Evolutionary conservation across 192 early-diverging fungal genomes (phyloP).

Genomic region (Rhizophagus sp.): DNA sequence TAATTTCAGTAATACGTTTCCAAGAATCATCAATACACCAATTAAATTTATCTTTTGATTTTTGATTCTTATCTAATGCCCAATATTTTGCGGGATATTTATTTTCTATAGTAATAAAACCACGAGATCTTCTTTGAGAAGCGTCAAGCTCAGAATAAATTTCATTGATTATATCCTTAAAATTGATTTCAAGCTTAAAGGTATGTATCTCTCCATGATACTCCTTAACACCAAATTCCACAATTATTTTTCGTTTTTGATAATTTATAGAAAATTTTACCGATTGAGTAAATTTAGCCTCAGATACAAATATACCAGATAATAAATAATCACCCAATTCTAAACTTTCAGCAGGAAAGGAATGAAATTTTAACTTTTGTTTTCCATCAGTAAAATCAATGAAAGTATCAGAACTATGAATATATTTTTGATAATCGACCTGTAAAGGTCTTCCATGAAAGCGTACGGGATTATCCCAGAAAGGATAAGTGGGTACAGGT

Average conservation of each 20-base stretch:
- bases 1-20: slow-evolving; percentile 40
- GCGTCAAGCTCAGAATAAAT: slow-evolving; percentile 30
- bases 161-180: slow-evolving; percentile 38
- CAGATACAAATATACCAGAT: slow-evolving; percentile 29
- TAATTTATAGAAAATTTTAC: slow-evolving; percentile 29
- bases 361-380: not conserved
- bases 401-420: not conserved
- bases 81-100: slow-evolving; percentile 46
- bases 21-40: slow-evolving; percentile 33
- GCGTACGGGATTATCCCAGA: not conserved
- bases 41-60: slow-evolving; percentile 2
- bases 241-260: slow-evolving; percentile 24
- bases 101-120: slow-evolving; percentile 40
- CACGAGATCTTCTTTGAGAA: not conserved
- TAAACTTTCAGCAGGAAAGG: slow-evolving; percentile 14
- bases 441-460: slow-evolving; percentile 33
- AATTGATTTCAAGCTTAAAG: slow-evolving; percentile 34
- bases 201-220: not conserved
- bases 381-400: not conserved
- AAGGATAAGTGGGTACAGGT: not conserved
- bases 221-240: slow-evolving; percentile 32
- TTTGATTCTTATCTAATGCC: slow-evolving; percentile 26
- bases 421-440: slow-evolving; percentile 6
- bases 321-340: slow-evolving; percentile 32
- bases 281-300: slow-evolving; percentile 9